Conservation (phyloP, 2,329 filamentous ascomycete genomes). For the Fusarium sulawesiense region DNA sequence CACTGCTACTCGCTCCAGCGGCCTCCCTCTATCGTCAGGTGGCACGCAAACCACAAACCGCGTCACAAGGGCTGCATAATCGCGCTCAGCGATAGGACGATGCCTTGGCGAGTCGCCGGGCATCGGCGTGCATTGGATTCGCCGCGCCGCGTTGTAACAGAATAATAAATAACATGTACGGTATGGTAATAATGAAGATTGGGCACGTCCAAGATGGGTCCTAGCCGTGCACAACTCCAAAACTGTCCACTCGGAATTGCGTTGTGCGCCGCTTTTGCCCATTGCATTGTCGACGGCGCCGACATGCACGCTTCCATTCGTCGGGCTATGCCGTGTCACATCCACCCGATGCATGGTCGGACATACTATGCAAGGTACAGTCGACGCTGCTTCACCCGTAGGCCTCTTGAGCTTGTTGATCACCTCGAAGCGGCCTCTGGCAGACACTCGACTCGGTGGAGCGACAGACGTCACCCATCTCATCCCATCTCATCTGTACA, state of each 20-base stretch:
- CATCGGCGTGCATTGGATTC: conserved; percentile 36
- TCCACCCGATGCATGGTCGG: conserved; percentile 41
- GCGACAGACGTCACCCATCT: conserved; percentile 40
- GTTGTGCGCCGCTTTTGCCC: conserved; percentile 37
- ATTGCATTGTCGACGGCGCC: conserved; percentile 30
- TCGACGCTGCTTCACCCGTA: conserved; percentile 33
- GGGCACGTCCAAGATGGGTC: conserved; percentile 27
- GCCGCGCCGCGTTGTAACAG: conserved; percentile 37
- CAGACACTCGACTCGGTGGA: conserved; percentile 35
- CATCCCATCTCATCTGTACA: conserved; percentile 25
- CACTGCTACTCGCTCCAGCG: conserved; percentile 41
- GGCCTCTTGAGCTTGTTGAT: conserved; percentile 25
- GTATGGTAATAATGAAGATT: conserved; percentile 29
- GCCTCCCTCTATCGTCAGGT: conserved; percentile 40
- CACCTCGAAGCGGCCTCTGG: conserved; percentile 34
- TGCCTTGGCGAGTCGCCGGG: conserved; percentile 34
- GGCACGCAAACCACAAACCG: conserved; percentile 47
- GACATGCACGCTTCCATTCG: conserved; percentile 50
- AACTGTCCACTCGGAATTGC: conserved; percentile 44
- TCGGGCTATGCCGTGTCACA: conserved; percentile 46
- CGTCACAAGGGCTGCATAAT: conserved; percentile 54
- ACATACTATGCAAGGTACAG: conserved; percentile 47
- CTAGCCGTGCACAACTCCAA: conserved; percentile 41
- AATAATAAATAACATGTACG: conserved; percentile 24
- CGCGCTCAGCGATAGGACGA: conserved; percentile 48